Conservation (phyloP, 805 yeast genomes). For the Barnettozyma populi region DNA sequence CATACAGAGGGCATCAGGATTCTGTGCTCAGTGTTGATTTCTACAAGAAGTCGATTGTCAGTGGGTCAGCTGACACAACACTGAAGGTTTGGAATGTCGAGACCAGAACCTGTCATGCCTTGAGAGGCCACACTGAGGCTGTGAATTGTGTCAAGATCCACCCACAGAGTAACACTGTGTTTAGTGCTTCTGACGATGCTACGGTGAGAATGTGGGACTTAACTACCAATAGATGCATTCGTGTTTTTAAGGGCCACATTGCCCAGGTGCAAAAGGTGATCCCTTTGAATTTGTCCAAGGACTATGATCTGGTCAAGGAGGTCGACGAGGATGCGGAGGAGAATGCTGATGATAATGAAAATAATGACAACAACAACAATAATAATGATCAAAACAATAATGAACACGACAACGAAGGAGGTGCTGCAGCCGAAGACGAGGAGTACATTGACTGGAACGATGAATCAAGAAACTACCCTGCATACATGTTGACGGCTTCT, state of each 20-base stretch:
- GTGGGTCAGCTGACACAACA: constrained; percentile 90
- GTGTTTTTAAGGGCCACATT: constrained; percentile 80
- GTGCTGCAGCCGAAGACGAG: constrained; percentile 21
- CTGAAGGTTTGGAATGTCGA: constrained; percentile 97
- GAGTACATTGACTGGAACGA: constrained; percentile 24
- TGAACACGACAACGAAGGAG: constrained; percentile 11
- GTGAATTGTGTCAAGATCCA: constrained; percentile 89
- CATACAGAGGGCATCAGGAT: constrained; percentile 89
- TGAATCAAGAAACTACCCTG: constrained; percentile 48
- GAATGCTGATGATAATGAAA: constrained; percentile 13
- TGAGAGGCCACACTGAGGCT: constrained; percentile 91
- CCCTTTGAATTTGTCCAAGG: constrained; percentile 72
- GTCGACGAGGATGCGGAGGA: constrained; percentile 20
- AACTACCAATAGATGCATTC: constrained; percentile 68
- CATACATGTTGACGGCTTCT: constrained; percentile 82
- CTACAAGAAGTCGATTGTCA: constrained; percentile 72
- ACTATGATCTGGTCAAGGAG: constrained; percentile 43
- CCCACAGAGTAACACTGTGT: constrained; percentile 68
- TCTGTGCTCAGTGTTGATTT: constrained; percentile 84
- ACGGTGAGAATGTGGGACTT: constrained; percentile 96
- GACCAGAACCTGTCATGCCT: constrained; percentile 83
- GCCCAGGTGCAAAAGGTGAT: constrained; percentile 93
- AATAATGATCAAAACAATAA: constrained; percentile 14
- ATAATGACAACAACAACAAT: constrained; percentile 17
- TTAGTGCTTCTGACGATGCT: constrained; percentile 86